phyloP scores from a whole-genome alignment of 83 land plant species.

The Picea engelmannii region DNA sequence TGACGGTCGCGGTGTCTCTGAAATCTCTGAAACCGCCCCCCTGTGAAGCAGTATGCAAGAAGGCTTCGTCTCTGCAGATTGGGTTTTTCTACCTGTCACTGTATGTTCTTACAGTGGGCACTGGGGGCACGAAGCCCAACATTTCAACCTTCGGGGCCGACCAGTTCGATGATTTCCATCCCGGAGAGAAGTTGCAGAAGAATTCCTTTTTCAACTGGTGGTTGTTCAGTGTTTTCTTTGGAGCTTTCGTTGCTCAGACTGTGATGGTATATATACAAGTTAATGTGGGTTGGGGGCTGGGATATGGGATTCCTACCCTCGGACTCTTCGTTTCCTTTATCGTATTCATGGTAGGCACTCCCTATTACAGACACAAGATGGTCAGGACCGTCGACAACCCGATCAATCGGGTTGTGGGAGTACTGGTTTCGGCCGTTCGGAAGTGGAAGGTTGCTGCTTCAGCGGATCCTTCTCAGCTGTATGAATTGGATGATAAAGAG shows the following conservation, averaged over 20 bases:
- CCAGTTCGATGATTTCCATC: constrained; percentile 71
- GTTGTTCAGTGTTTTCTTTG: constrained; percentile 64
- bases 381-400: constrained; percentile 34
- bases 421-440: constrained; percentile 31
- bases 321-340: constrained; percentile 46
- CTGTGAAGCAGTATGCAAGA: constrained; percentile 33
- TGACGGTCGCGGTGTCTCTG: constrained; percentile 57
- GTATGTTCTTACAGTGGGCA: constrained; percentile 70
- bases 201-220: constrained; percentile 88
- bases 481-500: constrained; percentile 45
- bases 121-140: constrained; percentile 79
- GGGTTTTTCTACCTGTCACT: constrained; percentile 67
- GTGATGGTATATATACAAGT: constrained; percentile 75
- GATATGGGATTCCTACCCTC: constrained; percentile 65
- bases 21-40: constrained; percentile 47
- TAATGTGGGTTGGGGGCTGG: constrained; percentile 71
- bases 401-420: constrained; percentile 28
- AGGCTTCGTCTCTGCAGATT: constrained; percentile 47
- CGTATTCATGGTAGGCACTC: constrained; percentile 61
- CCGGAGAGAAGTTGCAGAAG: constrained; percentile 53
- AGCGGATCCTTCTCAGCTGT: constrained; percentile 39
- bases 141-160: constrained; percentile 86
- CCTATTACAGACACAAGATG: constrained; percentile 64
- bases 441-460: constrained; percentile 41
- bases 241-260: constrained; percentile 49